A percentile compares a stretch with the other conserved stretches of the same genome.
Evolutionary conservation across 2,329 filamentous ascomycete genomes (phyloP).

Genomic region (Trichophyton mentagrophytes): DNA sequence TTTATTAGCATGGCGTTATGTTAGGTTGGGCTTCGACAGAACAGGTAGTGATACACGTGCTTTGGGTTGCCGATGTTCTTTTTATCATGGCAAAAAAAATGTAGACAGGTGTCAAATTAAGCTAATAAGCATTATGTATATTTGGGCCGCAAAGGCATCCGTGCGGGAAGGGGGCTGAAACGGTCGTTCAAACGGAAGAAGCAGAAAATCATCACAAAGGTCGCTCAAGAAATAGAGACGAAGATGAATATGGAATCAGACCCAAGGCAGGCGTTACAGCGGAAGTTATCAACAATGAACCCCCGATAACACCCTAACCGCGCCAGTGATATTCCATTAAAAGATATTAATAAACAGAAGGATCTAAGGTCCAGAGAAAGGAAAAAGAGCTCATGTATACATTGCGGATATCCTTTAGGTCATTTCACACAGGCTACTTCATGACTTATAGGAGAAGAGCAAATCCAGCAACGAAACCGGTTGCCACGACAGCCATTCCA

Average conservation of each 20-base stretch:
- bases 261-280: background rate
- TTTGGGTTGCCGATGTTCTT: background rate
- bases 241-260: background rate
- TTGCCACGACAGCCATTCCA: slow-evolving; percentile 42
- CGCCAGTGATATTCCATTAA: background rate
- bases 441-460: slow-evolving; percentile 32
- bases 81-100: background rate
- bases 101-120: background rate
- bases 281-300: background rate
- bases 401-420: background rate
- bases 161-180: background rate
- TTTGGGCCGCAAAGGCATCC: background rate
- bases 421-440: background rate
- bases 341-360: background rate
- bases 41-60: background rate
- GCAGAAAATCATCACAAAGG: background rate
- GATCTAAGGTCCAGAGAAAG: background rate
- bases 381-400: background rate
- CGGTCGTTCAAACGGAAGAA: background rate
- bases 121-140: slow-evolving; percentile 1
- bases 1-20: slow-evolving; percentile 2
- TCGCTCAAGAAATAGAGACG: background rate
- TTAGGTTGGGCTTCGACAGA: background rate
- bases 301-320: background rate
- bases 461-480: slow-evolving; percentile 47